These are phyloP conservation scores for Elongisporangium undulatum DNA, from an alignment of 352 stramenopile genomes.

Conservation along the genomic window DNA sequence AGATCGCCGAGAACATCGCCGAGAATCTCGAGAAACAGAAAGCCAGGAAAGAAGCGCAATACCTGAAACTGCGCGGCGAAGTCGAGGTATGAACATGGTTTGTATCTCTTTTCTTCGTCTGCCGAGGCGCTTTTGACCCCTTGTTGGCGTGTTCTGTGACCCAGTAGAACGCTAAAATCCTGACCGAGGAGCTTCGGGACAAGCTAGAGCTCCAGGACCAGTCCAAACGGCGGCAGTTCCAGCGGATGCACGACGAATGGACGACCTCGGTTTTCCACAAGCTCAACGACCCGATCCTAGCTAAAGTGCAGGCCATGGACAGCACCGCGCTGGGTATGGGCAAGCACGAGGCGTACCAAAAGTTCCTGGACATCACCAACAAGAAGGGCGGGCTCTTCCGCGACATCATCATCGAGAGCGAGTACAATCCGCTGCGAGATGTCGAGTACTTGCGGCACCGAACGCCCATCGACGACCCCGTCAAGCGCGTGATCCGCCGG, in stretches of 20 bases:
- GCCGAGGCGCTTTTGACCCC: not conserved
- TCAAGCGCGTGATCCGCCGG: slow-evolving; percentile 54
- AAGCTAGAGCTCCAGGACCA: slow-evolving; percentile 64
- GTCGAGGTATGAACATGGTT: slow-evolving; percentile 35
- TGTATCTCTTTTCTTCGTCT: not conserved
- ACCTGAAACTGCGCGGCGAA: slow-evolving; percentile 60
- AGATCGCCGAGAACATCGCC: slow-evolving; percentile 53
- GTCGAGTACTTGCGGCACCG: slow-evolving; percentile 48
- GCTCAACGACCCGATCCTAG: slow-evolving; percentile 60
- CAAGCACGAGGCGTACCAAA: slow-evolving; percentile 64
- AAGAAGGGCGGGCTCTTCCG: slow-evolving; percentile 78
- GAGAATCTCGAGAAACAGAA: slow-evolving; percentile 63
- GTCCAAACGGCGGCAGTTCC: slow-evolving; percentile 49
- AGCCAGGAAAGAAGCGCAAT: slow-evolving; percentile 63
- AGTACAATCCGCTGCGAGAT: slow-evolving; percentile 77
- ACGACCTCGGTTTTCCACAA: slow-evolving; percentile 57
- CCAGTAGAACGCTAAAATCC: slow-evolving; percentile 38
- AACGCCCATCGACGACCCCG: slow-evolving; percentile 51
- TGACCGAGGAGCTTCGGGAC: slow-evolving; percentile 58
- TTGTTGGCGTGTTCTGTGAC: slow-evolving; percentile 1
- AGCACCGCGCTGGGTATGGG: slow-evolving; percentile 26
- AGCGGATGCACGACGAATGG: slow-evolving; percentile 78
- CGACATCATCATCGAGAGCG: slow-evolving; percentile 83
- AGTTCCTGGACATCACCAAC: slow-evolving; percentile 78
- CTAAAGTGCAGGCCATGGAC: slow-evolving; percentile 52